A percentile compares a stretch with the other conserved stretches of the same genome.
Evolutionary conservation across 495 filamentous ascomycete genomes (phyloP).

Genomic region (Aspergillus biplanus): DNA sequence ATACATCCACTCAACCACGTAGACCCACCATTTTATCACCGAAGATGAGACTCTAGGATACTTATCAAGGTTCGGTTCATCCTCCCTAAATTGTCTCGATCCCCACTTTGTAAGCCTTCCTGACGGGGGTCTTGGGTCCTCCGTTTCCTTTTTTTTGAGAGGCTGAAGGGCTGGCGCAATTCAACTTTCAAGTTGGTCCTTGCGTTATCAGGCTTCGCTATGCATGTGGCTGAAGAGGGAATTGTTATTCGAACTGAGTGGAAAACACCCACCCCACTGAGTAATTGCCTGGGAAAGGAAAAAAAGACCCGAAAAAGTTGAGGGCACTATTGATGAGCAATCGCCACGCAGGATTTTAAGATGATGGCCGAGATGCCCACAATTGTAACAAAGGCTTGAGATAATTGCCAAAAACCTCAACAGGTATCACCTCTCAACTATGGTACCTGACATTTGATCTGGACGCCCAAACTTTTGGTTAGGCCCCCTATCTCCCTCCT

Average conservation of each 20-base stretch:
- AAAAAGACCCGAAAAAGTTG: neutral
- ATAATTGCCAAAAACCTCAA: too few relatives aligned
- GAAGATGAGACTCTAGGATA: too few relatives aligned
- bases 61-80: neutral
- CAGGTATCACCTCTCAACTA: too few relatives aligned
- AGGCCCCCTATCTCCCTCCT: too few relatives aligned
- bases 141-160: neutral
- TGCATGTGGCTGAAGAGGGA: conserved; percentile 14
- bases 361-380: too few relatives aligned
- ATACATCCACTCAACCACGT: neutral
- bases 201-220: conserved; percentile 9
- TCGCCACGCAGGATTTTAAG: too few relatives aligned
- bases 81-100: neutral
- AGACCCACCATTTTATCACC: neutral
- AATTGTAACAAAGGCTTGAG: too few relatives aligned
- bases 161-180: neutral
- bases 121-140: neutral
- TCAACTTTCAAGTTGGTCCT: neutral
- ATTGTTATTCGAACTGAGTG: neutral
- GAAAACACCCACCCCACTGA: neutral
- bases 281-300: neutral
- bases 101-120: neutral
- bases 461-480: too few relatives aligned
- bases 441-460: too few relatives aligned
- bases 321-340: too few relatives aligned